phyloP scores from a whole-genome alignment of 2,329 filamentous ascomycete species.

The Lecanicillium sp. region DNA sequence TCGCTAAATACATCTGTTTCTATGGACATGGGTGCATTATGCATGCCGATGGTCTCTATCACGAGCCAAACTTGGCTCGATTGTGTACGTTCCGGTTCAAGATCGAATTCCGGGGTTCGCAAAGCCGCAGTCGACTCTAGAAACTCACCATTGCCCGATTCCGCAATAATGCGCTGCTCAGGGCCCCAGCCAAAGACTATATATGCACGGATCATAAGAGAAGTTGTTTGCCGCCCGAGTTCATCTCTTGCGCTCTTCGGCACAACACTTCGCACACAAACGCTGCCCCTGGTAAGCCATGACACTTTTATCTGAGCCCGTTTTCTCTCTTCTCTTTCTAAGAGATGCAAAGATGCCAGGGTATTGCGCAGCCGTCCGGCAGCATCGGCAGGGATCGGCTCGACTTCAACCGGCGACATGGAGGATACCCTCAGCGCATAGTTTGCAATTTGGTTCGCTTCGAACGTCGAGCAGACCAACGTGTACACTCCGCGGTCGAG shows the following conservation, averaged over 20 bases:
- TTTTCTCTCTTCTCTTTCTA: conserved; percentile 31
- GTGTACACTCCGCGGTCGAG: conserved; percentile 75
- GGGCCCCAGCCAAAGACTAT: conserved; percentile 69
- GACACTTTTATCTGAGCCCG: conserved; percentile 34
- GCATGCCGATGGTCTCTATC: conserved; percentile 68
- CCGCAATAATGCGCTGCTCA: conserved; percentile 56
- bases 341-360: conserved; percentile 51
- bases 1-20: conserved; percentile 48
- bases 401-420: conserved; percentile 48
- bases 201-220: conserved; percentile 57
- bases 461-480: conserved; percentile 85
- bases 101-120: conserved; percentile 66
- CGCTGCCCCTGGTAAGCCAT: conserved; percentile 52
- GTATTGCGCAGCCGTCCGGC: conserved; percentile 65
- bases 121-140: conserved; percentile 61
- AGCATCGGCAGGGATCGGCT: conserved; percentile 61
- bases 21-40: conserved; percentile 36
- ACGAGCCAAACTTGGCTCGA: conserved; percentile 68
- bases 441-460: conserved; percentile 65
- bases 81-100: conserved; percentile 56
- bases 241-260: conserved; percentile 21
- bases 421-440: conserved; percentile 74
- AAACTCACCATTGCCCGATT: conserved; percentile 68
- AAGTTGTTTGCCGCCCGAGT: conserved; percentile 33
- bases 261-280: conserved; percentile 26